Evolutionary conservation across 2,329 filamentous ascomycete species (phyloP).

Genomic region (Sporothrix pseudoabietina): DNA sequence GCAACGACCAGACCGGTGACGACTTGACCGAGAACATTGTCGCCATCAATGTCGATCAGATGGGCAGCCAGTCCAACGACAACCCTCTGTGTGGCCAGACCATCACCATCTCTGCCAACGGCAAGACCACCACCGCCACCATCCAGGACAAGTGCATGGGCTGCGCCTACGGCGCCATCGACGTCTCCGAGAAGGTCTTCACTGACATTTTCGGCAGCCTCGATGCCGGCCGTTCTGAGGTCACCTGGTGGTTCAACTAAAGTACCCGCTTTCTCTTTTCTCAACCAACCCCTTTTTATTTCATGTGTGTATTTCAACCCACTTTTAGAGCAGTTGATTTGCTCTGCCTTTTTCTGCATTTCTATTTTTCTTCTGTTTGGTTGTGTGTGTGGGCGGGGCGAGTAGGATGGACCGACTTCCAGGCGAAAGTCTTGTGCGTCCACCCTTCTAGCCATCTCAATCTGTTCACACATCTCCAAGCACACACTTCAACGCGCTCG

Average conservation of each 20-base stretch:
- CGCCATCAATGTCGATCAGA: slow-evolving; percentile 66
- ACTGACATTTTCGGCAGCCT: slow-evolving; percentile 50
- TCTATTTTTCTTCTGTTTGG: not conserved
- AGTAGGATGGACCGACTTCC: slow-evolving; percentile 9
- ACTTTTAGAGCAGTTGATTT: slow-evolving; percentile 20
- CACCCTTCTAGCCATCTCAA: not conserved
- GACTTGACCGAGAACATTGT: slow-evolving; percentile 63
- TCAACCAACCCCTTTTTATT: not conserved
- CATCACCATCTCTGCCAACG: slow-evolving; percentile 63
- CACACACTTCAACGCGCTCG: not conserved
- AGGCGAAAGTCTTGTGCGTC: slow-evolving; percentile 22
- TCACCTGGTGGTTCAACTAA: slow-evolving; percentile 41
- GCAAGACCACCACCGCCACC: slow-evolving; percentile 55
- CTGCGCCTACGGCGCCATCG: slow-evolving; percentile 60
- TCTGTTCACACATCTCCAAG: too few relatives aligned
- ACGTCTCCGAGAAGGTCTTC: slow-evolving; percentile 50
- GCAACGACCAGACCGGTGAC: slow-evolving; percentile 59
- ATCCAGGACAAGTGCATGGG: slow-evolving; percentile 78
- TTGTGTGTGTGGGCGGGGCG: not conserved
- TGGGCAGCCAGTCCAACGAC: slow-evolving; percentile 64
- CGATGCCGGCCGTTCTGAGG: slow-evolving; percentile 41
- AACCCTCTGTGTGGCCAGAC: slow-evolving; percentile 72
- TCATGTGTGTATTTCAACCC: slow-evolving; percentile 19
- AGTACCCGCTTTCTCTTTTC: not conserved
- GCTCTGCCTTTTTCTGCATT: slow-evolving; percentile 16